Evolutionary conservation across 208 protist genomes (phyloP).

Genomic region (Trichomonas vaginalis): DNA sequence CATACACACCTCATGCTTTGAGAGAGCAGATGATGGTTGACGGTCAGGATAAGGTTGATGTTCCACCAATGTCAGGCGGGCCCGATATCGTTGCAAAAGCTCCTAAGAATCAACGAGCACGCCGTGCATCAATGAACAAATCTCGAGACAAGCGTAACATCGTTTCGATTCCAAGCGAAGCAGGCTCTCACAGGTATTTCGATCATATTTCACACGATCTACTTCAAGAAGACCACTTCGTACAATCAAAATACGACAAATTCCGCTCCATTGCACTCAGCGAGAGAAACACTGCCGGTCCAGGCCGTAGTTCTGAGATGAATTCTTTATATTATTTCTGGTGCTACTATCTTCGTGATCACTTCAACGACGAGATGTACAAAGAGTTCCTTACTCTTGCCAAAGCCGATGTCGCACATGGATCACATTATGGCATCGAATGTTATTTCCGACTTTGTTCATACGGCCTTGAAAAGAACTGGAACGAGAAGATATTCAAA

Average conservation of each 20-base stretch:
- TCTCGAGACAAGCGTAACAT: neutral
- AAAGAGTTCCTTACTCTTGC: neutral
- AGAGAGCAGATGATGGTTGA: neutral
- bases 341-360: neutral
- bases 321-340: neutral
- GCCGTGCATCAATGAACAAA: neutral
- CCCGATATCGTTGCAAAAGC: neutral
- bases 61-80: neutral
- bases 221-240: neutral
- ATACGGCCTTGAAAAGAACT: neutral
- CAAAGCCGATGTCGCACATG: neutral
- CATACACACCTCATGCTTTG: neutral
- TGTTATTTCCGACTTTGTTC: slow-evolving; percentile 1
- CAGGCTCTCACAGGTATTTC: neutral
- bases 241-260: neutral
- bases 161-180: neutral
- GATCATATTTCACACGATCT: neutral
- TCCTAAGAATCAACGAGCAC: neutral
- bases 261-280: neutral
- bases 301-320: neutral
- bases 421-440: neutral
- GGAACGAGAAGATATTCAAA: neutral
- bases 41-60: neutral
- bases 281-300: neutral
- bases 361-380: neutral